Percentiles rank a stretch among this genome's conserved stretches.
Evolutionary conservation across 1,284 basidiomycete genomes (phyloP).

Genomic region (Microbotryomycetes sp.): DNA sequence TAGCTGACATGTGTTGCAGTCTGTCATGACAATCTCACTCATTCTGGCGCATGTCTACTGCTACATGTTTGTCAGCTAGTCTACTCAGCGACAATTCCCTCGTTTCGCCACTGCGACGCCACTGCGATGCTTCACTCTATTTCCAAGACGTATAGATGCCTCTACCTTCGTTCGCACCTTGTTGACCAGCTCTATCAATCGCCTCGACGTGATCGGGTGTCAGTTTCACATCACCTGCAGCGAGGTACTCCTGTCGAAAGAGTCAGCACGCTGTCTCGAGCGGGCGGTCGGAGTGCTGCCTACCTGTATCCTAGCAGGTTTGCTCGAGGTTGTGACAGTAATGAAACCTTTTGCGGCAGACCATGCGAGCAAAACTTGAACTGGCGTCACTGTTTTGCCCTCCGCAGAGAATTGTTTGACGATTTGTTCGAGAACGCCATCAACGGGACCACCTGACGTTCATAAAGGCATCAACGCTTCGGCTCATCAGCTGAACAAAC

Average conservation of each 20-base stretch:
- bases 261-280: not conserved
- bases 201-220: conserved; percentile 41
- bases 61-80: no score
- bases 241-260: conserved; percentile 54
- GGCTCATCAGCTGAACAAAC: not conserved
- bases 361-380: conserved; percentile 64
- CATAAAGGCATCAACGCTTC: not conserved
- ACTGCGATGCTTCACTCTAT: no score
- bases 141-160: not conserved
- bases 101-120: no score
- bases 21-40: no score
- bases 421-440: conserved; percentile 47
- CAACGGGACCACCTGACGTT: conserved; percentile 9
- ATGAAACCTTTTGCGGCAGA: conserved; percentile 58
- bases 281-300: conserved; percentile 39
- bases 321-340: conserved; percentile 49
- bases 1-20: no score
- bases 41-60: no score
- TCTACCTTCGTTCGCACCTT: conserved; percentile 12
- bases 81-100: no score
- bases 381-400: conserved; percentile 53
- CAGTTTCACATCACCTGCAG: conserved; percentile 47
- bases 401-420: conserved; percentile 41
- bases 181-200: conserved; percentile 42
- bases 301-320: conserved; percentile 2